phyloP scores from a whole-genome alignment of 176 grass and related monocot genomes.

The Avena eriantha region DNA sequence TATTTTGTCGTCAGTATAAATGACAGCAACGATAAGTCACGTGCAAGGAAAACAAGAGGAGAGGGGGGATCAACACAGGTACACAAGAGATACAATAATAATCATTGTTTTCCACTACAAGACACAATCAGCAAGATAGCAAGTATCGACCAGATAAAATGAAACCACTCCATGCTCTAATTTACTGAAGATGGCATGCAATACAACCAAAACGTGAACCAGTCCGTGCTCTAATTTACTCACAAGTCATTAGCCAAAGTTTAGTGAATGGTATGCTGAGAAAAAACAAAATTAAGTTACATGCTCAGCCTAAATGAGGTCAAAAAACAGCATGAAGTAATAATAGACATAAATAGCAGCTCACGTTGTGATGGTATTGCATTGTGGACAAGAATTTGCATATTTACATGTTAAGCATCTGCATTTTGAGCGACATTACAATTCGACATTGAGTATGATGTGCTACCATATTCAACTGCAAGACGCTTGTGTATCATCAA shows the following conservation, averaged over 20 bases:
- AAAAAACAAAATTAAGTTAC: conserved; percentile 1
- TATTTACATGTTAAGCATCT: conserved; percentile 13
- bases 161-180: neutral
- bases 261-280: neutral
- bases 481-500: conserved; percentile 13
- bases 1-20: conserved; percentile 2
- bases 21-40: neutral
- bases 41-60: neutral
- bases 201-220: neutral
- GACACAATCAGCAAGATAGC: conserved; percentile 8
- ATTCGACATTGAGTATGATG: conserved; percentile 27
- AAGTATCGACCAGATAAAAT: conserved; percentile 8
- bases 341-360: neutral
- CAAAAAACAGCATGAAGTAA: conserved; percentile 29
- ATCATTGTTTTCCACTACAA: neutral
- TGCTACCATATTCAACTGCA: conserved; percentile 17
- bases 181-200: neutral
- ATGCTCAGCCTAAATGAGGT: neutral
- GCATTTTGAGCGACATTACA: neutral
- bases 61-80: no score
- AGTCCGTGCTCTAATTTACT: neutral
- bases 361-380: neutral
- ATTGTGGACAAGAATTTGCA: neutral
- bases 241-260: conserved; percentile 28
- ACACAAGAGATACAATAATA: neutral